Evolutionary conservation across 345 rosid genomes (phyloP).

Genomic region (Corchorus olitorius): DNA sequence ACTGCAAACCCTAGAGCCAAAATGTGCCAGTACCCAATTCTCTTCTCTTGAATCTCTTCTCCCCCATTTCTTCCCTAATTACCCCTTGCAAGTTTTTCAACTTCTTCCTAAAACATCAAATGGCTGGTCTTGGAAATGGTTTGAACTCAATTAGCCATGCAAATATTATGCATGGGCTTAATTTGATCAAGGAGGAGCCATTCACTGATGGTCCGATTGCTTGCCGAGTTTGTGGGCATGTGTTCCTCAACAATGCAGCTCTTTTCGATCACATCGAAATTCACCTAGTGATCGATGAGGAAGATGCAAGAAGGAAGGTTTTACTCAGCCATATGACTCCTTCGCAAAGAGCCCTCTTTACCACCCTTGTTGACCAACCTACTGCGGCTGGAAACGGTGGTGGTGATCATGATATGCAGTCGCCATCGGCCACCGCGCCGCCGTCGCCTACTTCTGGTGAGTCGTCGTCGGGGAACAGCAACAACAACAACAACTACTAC

Average conservation of each 20-base stretch:
- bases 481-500: too few relatives aligned
- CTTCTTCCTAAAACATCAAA: too few relatives aligned
- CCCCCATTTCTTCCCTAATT: too few relatives aligned
- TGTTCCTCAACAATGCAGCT: conserved; percentile 24
- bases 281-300: conserved; percentile 12
- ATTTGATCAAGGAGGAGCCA: too few relatives aligned
- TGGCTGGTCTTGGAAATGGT: too few relatives aligned
- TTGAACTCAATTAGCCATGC: too few relatives aligned
- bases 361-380: background rate
- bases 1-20: too few relatives aligned
- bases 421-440: background rate
- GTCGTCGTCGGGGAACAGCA: too few relatives aligned
- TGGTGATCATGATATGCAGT: background rate
- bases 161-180: too few relatives aligned
- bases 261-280: conserved; percentile 32
- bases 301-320: background rate
- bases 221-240: conserved; percentile 35
- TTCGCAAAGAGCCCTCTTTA: background rate
- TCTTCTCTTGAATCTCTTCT: too few relatives aligned
- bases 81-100: too few relatives aligned
- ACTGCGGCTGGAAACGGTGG: background rate
- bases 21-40: too few relatives aligned
- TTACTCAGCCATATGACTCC: background rate
- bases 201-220: conserved; percentile 21
- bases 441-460: background rate